phyloP scores from a whole-genome alignment of 495 filamentous ascomycete genomes.

The Aspergillus ellipticus region DNA sequence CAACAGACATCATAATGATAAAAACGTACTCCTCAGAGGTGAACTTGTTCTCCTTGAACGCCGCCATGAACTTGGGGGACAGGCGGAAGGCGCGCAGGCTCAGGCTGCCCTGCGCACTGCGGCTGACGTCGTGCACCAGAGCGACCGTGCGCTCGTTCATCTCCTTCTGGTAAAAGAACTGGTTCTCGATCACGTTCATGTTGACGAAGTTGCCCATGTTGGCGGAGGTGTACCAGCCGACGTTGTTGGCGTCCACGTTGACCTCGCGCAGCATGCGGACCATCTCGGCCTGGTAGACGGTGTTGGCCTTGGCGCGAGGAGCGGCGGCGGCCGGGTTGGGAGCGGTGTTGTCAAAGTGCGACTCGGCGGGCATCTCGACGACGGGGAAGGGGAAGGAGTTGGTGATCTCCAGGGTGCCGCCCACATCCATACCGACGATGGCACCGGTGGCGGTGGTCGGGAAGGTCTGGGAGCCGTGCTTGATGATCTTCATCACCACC shows the following conservation, averaged over 20 bases:
- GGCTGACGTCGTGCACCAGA: constrained; percentile 89
- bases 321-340: constrained; percentile 80
- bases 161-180: constrained; percentile 93
- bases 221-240: constrained; percentile 97
- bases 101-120: constrained; percentile 86
- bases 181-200: constrained; percentile 93
- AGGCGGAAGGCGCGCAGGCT: constrained; percentile 88
- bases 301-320: constrained; percentile 85
- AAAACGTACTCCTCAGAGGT: constrained; percentile 86
- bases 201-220: constrained; percentile 99
- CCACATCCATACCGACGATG: constrained; percentile 88
- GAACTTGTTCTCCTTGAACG: constrained; percentile 96
- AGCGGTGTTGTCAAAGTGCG: constrained; percentile 73
- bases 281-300: constrained; percentile 92
- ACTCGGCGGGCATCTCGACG: constrained; percentile 68
- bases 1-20: too few relatives aligned
- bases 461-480: constrained; percentile 82
- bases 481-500: constrained; percentile 97
- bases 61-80: constrained; percentile 82
- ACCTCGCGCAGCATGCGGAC: constrained; percentile 93
- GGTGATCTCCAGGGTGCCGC: constrained; percentile 80
- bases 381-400: constrained; percentile 94
- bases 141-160: constrained; percentile 90
- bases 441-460: constrained; percentile 87
- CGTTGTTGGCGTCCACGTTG: constrained; percentile 96